Conservation (phyloP, 176 grass and related monocot species). For the Paspalum notatum region DNA sequence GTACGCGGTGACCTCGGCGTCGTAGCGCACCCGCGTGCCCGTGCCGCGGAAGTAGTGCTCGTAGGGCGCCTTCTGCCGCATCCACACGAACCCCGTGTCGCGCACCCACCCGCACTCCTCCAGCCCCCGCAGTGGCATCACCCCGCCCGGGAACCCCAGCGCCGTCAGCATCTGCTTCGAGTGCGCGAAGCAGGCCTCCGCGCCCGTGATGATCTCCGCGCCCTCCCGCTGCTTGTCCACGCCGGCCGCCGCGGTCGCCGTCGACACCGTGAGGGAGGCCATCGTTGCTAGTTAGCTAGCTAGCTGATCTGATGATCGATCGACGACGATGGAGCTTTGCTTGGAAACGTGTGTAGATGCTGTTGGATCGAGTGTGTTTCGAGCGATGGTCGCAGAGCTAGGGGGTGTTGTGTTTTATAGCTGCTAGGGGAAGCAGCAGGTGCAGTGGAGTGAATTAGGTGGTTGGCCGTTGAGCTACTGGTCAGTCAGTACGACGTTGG, state of each 20-base stretch:
- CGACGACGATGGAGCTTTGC: background rate
- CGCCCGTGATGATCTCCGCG: constrained; percentile 70
- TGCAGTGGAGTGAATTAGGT: background rate
- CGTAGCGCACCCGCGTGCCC: constrained; percentile 68
- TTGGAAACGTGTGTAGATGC: background rate
- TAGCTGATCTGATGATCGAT: background rate
- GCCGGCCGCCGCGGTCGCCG: background rate
- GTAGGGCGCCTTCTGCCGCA: constrained; percentile 73
- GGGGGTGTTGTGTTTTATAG: constrained; percentile 44
- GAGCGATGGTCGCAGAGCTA: background rate
- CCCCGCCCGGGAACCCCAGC: constrained; percentile 70
- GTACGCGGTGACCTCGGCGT: constrained; percentile 83
- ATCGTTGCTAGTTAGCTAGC: constrained; percentile 14
- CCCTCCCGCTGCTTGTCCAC: constrained; percentile 50
- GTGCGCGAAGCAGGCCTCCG: constrained; percentile 70
- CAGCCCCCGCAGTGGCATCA: constrained; percentile 79
- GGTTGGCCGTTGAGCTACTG: constrained; percentile 48
- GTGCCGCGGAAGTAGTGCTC: constrained; percentile 82
- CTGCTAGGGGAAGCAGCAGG: background rate
- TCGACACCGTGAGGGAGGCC: constrained; percentile 55
- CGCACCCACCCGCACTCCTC: constrained; percentile 84
- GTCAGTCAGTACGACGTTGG: background rate
- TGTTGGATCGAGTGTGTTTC: background rate
- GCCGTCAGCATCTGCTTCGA: constrained; percentile 77
- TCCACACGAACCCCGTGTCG: constrained; percentile 92